A percentile compares a stretch with the other conserved stretches of the same genome.
phyloP scores from a whole-genome alignment of 768 basidiomycete genomes.

The Psilocybe sp. region DNA sequence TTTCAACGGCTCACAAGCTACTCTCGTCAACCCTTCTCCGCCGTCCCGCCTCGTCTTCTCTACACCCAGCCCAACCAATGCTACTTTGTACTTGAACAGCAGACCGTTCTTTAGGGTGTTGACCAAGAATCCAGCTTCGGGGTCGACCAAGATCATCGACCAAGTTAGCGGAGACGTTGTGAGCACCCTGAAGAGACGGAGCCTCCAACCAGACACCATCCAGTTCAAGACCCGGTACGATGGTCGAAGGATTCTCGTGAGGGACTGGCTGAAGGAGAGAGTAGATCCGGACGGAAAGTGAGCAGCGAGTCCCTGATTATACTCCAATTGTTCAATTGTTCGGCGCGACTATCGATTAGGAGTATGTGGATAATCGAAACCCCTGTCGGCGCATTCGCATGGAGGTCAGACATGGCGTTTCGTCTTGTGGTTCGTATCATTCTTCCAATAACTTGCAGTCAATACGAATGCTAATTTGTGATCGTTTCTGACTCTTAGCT shows the following conservation, averaged over 20 bases:
- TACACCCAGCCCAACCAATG: conserved; percentile 18
- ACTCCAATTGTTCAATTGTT: background rate
- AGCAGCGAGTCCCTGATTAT: background rate
- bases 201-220: conserved; percentile 20
- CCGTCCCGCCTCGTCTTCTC: conserved; percentile 17
- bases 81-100: conserved; percentile 14
- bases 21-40: conserved; percentile 9
- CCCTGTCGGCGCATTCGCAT: conserved; percentile 11
- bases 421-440: conserved; percentile 13
- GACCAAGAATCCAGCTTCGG: conserved; percentile 14
- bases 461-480: background rate
- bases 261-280: conserved; percentile 17
- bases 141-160: conserved; percentile 18
- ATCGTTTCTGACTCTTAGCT: conserved; percentile 6
- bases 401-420: conserved; percentile 9
- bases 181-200: conserved; percentile 14
- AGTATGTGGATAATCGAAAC: conserved; percentile 8
- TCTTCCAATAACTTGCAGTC: background rate
- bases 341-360: background rate
- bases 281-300: conserved; percentile 14
- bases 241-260: conserved; percentile 18
- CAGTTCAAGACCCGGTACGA: conserved; percentile 16
- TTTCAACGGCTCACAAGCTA: conserved; percentile 5
- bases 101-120: conserved; percentile 16
- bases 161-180: conserved; percentile 14